Evolutionary conservation across 306 rosid genomes (phyloP), one percentile per base, ranked within the genome.

Genomic region (Herpetospermum pedunculosum): DNA sequence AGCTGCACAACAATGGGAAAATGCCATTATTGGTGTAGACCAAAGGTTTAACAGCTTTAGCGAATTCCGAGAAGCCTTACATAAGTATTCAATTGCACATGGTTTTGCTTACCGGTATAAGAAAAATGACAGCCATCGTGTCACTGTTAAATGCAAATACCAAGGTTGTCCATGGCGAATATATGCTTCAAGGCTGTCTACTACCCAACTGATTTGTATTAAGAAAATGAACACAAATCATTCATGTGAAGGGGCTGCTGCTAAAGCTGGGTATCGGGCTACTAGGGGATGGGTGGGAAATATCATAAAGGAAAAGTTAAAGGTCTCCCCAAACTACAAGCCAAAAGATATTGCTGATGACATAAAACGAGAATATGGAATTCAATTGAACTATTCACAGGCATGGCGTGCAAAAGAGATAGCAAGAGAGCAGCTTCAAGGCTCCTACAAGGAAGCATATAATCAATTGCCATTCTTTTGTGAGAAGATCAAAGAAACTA

Each of bases 211-310:
- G 84, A 86, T 94, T 81, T 94, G 97, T 85, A 89, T 89, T 40
- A 94, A 94, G 90, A 91, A 87, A 83, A 94, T 91, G 98, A 87
- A 83, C 78, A 49, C 77, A 23, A 59, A 79, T 59, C 98, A 94
- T 81, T 88, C 94, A 18, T 94, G 98, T 78, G 97, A 94, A 79
- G 98, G 98, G 64, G 90, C 96, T 55, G 80, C 88, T 5, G 87
- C 90, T 67, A 94, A 94, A 88, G 96, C 96, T 63, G 97, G 98
- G 77, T 91, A 94, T 81, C 94, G 96, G 30, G 96, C 97, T 18
- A 91, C 98, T 26, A 89, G 96, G 84, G 98, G 98, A 75, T 94
- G 97, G 98, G 97, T 94, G 78, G 97, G 98, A 80, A 94, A 86
- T 76, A 89, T 94, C 78, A 94, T 94, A 74, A 94, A 91, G 86